Conservation (phyloP, 148 eudicot genomes). For the Cornus kousa region DNA sequence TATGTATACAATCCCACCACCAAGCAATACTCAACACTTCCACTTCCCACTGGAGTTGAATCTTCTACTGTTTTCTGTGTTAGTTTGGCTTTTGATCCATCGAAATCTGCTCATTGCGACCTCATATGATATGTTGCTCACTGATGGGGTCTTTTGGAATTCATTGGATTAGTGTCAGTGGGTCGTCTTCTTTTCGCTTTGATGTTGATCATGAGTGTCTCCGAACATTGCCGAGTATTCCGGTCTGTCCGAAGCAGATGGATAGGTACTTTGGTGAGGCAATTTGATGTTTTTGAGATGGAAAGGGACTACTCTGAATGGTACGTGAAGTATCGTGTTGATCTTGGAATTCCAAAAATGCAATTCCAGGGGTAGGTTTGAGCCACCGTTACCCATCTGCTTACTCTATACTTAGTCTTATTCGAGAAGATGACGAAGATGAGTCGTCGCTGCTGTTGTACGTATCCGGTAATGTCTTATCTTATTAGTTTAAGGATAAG, state of each 20-base stretch:
- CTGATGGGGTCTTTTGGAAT: slow-evolving; percentile 52
- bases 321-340: slow-evolving; percentile 39
- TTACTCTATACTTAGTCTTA: slow-evolving; percentile 35
- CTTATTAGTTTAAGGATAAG: slow-evolving; percentile 26
- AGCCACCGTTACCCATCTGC: slow-evolving; percentile 32
- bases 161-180: slow-evolving; percentile 45
- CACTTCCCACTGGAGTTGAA: neutral
- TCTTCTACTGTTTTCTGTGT: slow-evolving; percentile 6
- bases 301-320: slow-evolving; percentile 19
- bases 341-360: slow-evolving; percentile 36
- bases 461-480: slow-evolving; percentile 41
- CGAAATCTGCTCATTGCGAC: slow-evolving; percentile 12
- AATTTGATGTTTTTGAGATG: slow-evolving; percentile 45
- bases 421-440: slow-evolving; percentile 15
- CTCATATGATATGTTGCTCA: slow-evolving; percentile 33
- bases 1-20: slow-evolving; percentile 41
- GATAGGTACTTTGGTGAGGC: slow-evolving; percentile 48
- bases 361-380: slow-evolving; percentile 41
- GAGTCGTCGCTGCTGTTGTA: slow-evolving; percentile 30
- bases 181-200: slow-evolving; percentile 18
- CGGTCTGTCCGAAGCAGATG: slow-evolving; percentile 22
- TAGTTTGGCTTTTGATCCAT: slow-evolving; percentile 48
- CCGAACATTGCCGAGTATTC: slow-evolving; percentile 21
- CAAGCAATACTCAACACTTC: slow-evolving; percentile 11
- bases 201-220: slow-evolving; percentile 27